Evolutionary conservation across 345 rosid species (phyloP).

Genomic region (Gossypium longicalyx): DNA sequence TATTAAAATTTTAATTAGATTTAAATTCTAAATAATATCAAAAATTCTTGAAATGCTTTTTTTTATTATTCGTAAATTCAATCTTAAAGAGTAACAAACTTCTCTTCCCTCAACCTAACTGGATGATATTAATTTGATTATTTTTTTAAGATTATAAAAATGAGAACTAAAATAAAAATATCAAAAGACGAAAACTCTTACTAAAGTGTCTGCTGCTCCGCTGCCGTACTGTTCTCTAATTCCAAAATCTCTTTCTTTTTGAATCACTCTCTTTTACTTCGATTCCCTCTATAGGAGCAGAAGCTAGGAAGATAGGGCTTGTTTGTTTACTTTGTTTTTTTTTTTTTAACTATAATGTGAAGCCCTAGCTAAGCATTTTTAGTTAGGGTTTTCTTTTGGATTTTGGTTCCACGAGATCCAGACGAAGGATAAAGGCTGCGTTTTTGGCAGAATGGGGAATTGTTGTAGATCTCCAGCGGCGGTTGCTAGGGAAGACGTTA

Average conservation of each 20-base stretch:
- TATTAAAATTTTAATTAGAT: too few species aligned
- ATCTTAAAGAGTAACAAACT: too few species aligned
- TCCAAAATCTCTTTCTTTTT: not conserved
- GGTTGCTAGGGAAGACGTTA: constrained; percentile 93
- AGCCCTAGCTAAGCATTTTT: constrained; percentile 32
- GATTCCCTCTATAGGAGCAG: constrained; percentile 12
- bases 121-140: not conserved
- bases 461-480: constrained; percentile 99
- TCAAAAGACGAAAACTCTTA: constrained; percentile 26
- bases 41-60: too few species aligned
- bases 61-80: too few species aligned
- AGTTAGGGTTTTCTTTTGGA: constrained; percentile 15
- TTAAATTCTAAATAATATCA: too few species aligned
- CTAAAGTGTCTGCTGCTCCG: constrained; percentile 21
- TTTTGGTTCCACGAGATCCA: constrained; percentile 28
- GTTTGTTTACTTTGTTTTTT: not conserved
- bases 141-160: not conserved
- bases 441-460: constrained; percentile 63
- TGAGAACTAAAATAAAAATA: not conserved
- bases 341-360: constrained; percentile 35
- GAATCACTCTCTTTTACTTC: not conserved
- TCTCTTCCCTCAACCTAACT: too few species aligned
- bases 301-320: constrained; percentile 22
- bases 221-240: constrained; percentile 15
- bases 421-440: not conserved